Evolutionary conservation across 495 filamentous ascomycete species (phyloP).

Genomic region (Pseudomonodictys pantanalensis): DNA sequence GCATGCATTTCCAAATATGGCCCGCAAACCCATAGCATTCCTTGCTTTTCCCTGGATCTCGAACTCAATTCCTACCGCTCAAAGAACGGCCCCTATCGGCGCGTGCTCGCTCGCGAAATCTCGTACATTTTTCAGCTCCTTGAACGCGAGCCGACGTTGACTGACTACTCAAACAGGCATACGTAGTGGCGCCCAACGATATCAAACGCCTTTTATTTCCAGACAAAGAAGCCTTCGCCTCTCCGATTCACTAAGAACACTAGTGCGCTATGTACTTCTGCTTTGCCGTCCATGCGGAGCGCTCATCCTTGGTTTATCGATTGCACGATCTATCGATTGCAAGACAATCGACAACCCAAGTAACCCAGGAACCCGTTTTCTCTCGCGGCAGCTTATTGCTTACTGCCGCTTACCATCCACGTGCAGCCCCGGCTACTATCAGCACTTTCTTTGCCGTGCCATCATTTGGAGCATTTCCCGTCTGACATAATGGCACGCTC

Average conservation of each 20-base stretch:
- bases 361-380: conserved; percentile 17
- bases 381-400: conserved; percentile 17
- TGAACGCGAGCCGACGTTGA: background rate
- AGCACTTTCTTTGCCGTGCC: conserved; percentile 6
- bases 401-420: conserved; percentile 24
- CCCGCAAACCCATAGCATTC: background rate
- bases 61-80: background rate
- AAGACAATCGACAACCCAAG: background rate
- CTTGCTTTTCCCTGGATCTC: conserved; percentile 4
- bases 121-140: conserved; percentile 19
- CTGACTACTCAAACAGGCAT: conserved; percentile 6
- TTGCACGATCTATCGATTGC: conserved; percentile 11
- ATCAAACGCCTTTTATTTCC: background rate
- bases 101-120: background rate
- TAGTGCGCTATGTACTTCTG: too few relatives aligned
- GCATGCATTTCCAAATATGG: conserved; percentile 5
- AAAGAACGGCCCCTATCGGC: background rate
- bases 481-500: conserved; percentile 20
- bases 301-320: too few relatives aligned
- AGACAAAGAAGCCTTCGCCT: too few relatives aligned
- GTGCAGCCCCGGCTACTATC: conserved; percentile 5
- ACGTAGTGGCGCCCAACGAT: background rate
- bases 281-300: too few relatives aligned
- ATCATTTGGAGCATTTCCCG: background rate
- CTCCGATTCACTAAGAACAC: too few relatives aligned